Percentiles rank a stretch among this genome's conserved stretches.
These are phyloP conservation scores for Ogataea nakhonphanomensis DNA, from an alignment of 805 yeast genomes.

Conservation along the genomic window DNA sequence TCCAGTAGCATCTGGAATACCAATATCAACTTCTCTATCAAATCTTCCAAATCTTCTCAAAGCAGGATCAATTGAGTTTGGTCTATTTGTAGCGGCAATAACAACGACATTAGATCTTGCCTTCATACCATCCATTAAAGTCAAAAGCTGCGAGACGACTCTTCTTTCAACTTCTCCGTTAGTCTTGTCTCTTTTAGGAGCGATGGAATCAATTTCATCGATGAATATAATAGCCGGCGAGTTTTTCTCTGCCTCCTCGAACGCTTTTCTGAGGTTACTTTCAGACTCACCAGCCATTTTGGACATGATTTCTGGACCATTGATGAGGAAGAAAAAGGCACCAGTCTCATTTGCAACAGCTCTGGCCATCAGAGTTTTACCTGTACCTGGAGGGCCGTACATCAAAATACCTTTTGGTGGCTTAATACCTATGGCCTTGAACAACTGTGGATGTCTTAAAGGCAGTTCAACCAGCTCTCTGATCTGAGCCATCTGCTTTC, in stretches of 20 bases:
- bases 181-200: conserved; percentile 99
- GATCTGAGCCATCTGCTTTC: conserved; percentile 99
- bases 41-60: conserved; percentile 82
- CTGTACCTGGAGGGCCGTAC: conserved; percentile 99
- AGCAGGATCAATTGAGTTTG: conserved; percentile 83
- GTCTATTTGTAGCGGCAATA: conserved; percentile 94
- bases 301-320: conserved; percentile 99
- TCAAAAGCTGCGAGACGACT: conserved; percentile 95
- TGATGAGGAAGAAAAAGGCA: conserved; percentile 95
- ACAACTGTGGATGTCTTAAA: conserved; percentile 95
- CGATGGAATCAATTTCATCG: conserved; percentile 98
- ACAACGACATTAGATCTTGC: conserved; percentile 98
- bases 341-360: conserved; percentile 99
- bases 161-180: conserved; percentile 99
- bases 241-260: conserved; percentile 98
- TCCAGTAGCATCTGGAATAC: conserved; percentile 97
- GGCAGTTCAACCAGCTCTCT: conserved; percentile 98
- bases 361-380: conserved; percentile 98
- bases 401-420: conserved; percentile 97
- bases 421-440: conserved; percentile 96
- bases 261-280: conserved; percentile 94
- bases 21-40: conserved; percentile 83
- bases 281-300: conserved; percentile 99
- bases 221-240: conserved; percentile 97
- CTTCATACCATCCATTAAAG: conserved; percentile 99